Conservation (phyloP, 345 rosid species). For the Cardiospermum halicacabum region DNA sequence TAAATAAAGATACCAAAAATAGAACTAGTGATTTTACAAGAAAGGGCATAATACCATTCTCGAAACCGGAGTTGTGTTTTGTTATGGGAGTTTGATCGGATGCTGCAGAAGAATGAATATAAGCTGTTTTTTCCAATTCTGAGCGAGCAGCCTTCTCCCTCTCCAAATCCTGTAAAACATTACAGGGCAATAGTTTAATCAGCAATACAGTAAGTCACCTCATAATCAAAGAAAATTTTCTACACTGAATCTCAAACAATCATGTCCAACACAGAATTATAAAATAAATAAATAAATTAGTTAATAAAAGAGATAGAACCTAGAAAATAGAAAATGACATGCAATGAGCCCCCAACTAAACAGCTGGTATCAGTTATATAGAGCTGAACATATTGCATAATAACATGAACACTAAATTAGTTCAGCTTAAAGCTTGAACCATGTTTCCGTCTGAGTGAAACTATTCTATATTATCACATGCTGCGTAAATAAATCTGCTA, state of each 20-base stretch:
- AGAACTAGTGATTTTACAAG: conserved; percentile 11
- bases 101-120: conserved; percentile 36
- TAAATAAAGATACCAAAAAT: conserved; percentile 10
- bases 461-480: neutral
- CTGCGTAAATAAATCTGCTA: neutral
- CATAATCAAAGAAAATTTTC: neutral
- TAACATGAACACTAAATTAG: conserved; percentile 1
- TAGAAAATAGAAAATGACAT: neutral
- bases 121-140: conserved; percentile 78
- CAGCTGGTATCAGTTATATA: neutral
- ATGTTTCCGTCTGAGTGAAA: too few relatives aligned
- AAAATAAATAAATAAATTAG: too few relatives aligned
- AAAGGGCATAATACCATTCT: conserved; percentile 53
- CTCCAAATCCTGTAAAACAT: conserved; percentile 67
- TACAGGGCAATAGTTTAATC: neutral
- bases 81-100: conserved; percentile 55
- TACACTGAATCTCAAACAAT: neutral
- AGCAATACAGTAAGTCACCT: neutral
- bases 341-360: neutral
- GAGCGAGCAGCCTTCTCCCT: conserved; percentile 80
- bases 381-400: conserved; percentile 5
- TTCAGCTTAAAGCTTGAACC: neutral
- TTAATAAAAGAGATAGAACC: too few relatives aligned
- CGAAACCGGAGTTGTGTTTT: conserved; percentile 55
- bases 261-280: neutral